phyloP scores from a whole-genome alignment of 495 filamentous ascomycete species.

The Penicillium egyptiacum region DNA sequence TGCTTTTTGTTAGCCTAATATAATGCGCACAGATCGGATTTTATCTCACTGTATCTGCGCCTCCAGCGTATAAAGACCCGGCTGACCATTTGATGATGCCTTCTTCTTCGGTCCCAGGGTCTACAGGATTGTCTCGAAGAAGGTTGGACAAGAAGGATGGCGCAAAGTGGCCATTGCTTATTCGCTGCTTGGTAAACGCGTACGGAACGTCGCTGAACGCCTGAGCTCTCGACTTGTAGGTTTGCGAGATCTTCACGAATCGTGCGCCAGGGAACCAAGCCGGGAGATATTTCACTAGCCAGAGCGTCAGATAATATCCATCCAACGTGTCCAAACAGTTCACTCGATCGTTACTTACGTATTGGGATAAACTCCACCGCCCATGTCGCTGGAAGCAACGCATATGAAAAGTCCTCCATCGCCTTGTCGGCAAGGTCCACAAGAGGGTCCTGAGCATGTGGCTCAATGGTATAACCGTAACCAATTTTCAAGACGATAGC shows the following conservation, averaged over 20 bases:
- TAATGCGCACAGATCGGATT: background rate
- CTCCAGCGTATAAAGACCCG: slow-evolving; percentile 55
- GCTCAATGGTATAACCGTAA: slow-evolving; percentile 52
- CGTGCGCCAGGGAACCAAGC: slow-evolving; percentile 51
- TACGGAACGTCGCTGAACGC: slow-evolving; percentile 38
- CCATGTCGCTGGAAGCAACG: slow-evolving; percentile 44
- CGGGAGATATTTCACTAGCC: slow-evolving; percentile 42
- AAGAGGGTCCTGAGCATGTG: slow-evolving; percentile 41
- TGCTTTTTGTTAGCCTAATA: slow-evolving; percentile 6
- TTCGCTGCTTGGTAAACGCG: slow-evolving; percentile 46
- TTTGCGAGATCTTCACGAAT: slow-evolving; percentile 40
- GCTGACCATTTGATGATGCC: slow-evolving; percentile 46
- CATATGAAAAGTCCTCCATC: slow-evolving; percentile 44
- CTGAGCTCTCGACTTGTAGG: slow-evolving; percentile 27
- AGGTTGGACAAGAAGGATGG: slow-evolving; percentile 42
- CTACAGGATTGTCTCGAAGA: slow-evolving; percentile 24
- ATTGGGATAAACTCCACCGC: slow-evolving; percentile 46
- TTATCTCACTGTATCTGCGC: slow-evolving; percentile 51
- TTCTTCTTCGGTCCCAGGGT: slow-evolving; percentile 31
- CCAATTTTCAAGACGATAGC: slow-evolving; percentile 49
- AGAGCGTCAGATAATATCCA: background rate
- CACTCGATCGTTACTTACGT: slow-evolving; percentile 8
- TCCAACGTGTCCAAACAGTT: no score
- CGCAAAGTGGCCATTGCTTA: slow-evolving; percentile 29
- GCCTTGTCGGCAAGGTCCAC: slow-evolving; percentile 40